Evolutionary conservation across 2,329 filamentous ascomycete species (phyloP), one percentile per base, ranked within the genome.

Genomic region (Canariomyces notabilis): DNA sequence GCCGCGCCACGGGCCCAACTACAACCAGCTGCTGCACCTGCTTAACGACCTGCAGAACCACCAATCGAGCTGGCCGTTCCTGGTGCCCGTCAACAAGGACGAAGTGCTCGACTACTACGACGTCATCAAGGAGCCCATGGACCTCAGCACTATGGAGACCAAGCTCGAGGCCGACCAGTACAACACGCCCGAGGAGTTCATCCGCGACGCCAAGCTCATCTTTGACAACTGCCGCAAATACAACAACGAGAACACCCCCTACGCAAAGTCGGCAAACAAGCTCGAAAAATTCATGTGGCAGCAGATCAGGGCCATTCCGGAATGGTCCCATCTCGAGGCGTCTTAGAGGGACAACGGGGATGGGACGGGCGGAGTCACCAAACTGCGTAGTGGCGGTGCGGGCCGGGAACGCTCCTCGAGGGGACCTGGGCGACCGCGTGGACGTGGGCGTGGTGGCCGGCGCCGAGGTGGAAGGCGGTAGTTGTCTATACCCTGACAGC

Each of bases 31-130:
- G 2, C 78, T 95, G 11, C 89, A 93, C 64, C 79, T 98, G 6
- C 83, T 98, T 54, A 95, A 94, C 66, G 88, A 95, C 61, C 80
- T 97, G 67, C 90, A 97, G 64, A 97, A 96, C 64, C 89, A 95
- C 68, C 83, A 83, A 57, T 85, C 87, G 6, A 87, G 89, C 0
- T 98, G 93, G 93, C 93, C 93, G 0, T 98, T 98, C 73, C 77
- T 93, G 23, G 80, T 89, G 20, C 91, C 93, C 1, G 93, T 98
- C 56, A 96, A 94, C 64, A 83, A 85, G 56, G 93, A 98, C 59
- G 93, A 97, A 56, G 93, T 98, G 0, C 83, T 89, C n/a, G 93
- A 98, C 65, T 98, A 98, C 70, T 97, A 97, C 72, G 89, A 95
- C 49, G 90, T 97, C 51, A 98, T 98, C 72, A 90, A 90, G 63